phyloP scores from a whole-genome alignment of 352 stramenopile genomes.

The Blastocystis sp. region DNA sequence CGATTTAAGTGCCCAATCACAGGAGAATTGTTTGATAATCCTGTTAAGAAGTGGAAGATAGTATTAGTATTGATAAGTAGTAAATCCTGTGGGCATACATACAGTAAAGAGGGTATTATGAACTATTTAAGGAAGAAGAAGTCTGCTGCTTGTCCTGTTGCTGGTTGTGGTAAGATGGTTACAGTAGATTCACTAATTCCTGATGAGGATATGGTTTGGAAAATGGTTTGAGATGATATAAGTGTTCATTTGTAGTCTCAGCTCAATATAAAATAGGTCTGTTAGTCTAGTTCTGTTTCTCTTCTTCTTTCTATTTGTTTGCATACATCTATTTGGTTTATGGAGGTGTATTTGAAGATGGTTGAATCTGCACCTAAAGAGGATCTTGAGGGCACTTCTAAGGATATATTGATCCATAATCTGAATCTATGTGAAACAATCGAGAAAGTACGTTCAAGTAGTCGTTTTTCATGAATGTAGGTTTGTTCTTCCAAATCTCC shows the following conservation, averaged over 20 bases:
- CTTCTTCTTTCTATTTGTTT: neutral
- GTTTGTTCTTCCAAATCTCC: slow-evolving; percentile 20
- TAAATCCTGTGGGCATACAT: slow-evolving; percentile 8
- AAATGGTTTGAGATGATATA: neutral
- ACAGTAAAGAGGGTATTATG: slow-evolving; percentile 23
- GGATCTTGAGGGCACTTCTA: neutral
- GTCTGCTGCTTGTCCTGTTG: neutral
- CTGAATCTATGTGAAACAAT: slow-evolving; percentile 1
- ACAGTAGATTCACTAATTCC: neutral
- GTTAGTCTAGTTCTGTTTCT: neutral
- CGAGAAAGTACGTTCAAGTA: neutral
- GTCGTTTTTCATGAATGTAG: neutral
- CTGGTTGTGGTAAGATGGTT: slow-evolving; percentile 8
- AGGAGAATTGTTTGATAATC: slow-evolving; percentile 20
- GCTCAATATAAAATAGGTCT: slow-evolving; percentile 4
- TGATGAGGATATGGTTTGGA: slow-evolving; percentile 20
- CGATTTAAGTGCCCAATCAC: slow-evolving; percentile 31
- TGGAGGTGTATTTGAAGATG: slow-evolving; percentile 2
- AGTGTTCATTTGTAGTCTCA: neutral
- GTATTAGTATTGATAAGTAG: neutral
- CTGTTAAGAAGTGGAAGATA: neutral
- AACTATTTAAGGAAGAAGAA: neutral
- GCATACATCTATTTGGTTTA: neutral
- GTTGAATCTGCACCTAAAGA: neutral
- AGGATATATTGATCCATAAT: neutral